Conservation (phyloP, 1,284 basidiomycete genomes). For the Earliella scabrosa region DNA sequence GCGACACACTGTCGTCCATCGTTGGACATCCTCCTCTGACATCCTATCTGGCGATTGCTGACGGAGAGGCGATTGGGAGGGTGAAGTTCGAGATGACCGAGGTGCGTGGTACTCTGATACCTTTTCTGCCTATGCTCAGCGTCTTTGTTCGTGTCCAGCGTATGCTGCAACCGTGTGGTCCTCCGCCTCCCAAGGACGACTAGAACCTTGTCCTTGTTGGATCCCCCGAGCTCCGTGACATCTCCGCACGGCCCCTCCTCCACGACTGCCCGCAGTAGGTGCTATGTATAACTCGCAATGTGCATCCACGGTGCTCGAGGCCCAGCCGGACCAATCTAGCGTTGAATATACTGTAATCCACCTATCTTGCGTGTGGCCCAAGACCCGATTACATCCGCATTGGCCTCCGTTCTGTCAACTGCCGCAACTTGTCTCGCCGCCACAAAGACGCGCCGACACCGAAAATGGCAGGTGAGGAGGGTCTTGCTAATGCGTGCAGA, state of each 20-base stretch:
- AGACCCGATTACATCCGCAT: no score
- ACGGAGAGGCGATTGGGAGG: conserved; percentile 89
- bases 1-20: conserved; percentile 92
- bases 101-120: conserved; percentile 53
- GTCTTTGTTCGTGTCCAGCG: conserved; percentile 52
- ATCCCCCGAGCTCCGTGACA: not conserved
- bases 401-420: no score
- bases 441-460: no score
- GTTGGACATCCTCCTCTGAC: conserved; percentile 88
- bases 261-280: conserved; percentile 13
- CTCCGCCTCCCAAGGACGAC: conserved; percentile 92
- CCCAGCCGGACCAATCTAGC: no score
- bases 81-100: conserved; percentile 96
- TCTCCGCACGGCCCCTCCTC: not conserved
- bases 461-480: no score
- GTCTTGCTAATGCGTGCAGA: no score
- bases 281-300: conserved; percentile 7
- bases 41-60: conserved; percentile 90
- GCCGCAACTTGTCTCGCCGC: no score
- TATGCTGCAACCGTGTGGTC: conserved; percentile 98
- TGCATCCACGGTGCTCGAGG: no score
- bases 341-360: no score
- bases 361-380: no score
- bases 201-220: conserved; percentile 8
- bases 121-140: not conserved